Percentiles rank a stretch among this genome's conserved stretches.
Conservation (phyloP, 495 filamentous ascomycete species). For the Neurospora sp. region DNA sequence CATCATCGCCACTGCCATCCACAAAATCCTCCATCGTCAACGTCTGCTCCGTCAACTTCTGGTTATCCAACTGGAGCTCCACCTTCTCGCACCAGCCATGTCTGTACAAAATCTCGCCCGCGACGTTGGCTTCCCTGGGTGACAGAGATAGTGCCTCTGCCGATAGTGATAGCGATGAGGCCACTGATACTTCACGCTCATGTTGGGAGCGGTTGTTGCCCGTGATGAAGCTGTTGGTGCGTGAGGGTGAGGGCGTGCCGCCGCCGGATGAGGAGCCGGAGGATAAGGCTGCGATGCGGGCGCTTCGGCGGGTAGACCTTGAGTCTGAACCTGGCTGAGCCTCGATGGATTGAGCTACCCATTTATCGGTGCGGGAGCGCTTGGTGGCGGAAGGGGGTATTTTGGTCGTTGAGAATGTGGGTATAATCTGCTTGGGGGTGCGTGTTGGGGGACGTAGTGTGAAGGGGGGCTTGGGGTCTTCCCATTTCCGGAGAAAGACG, state of each 20-base stretch:
- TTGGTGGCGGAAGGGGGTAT: background rate
- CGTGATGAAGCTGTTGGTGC: background rate
- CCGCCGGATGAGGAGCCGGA: slow-evolving; percentile 13
- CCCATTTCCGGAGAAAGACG: slow-evolving; percentile 51
- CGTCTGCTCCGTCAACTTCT: slow-evolving; percentile 62
- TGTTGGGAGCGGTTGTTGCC: too few species aligned
- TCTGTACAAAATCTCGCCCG: slow-evolving; percentile 27
- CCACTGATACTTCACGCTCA: background rate
- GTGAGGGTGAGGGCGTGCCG: background rate
- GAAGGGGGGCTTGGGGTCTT: slow-evolving; percentile 36
- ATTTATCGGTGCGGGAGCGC: background rate
- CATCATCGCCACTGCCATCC: slow-evolving; percentile 53
- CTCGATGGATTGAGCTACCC: background rate
- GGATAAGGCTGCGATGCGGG: slow-evolving; percentile 9
- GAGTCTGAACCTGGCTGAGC: too few species aligned
- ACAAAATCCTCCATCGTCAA: slow-evolving; percentile 72
- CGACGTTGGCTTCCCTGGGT: background rate
- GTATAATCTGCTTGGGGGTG: slow-evolving; percentile 2
- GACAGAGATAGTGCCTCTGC: background rate
- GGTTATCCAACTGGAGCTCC: slow-evolving; percentile 73
- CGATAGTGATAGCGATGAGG: background rate
- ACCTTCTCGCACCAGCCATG: slow-evolving; percentile 78
- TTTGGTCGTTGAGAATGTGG: background rate
- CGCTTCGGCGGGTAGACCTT: slow-evolving; percentile 15
- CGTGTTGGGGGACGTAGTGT: slow-evolving; percentile 12